phyloP scores from a whole-genome alignment of 768 basidiomycete species.

The Boletellus ananiceps region DNA sequence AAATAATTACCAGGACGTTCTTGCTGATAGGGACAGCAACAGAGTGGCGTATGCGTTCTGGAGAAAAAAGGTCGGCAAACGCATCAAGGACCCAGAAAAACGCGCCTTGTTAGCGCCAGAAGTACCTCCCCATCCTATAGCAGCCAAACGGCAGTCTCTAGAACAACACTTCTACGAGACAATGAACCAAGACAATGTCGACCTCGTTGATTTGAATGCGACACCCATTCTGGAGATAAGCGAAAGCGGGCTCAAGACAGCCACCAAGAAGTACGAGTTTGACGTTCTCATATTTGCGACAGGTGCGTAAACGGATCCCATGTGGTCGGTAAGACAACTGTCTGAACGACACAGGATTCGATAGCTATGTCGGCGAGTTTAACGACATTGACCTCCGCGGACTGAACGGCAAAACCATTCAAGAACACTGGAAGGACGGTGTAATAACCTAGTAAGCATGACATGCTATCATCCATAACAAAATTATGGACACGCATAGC shows the following conservation, averaged over 20 bases:
- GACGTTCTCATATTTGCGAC: constrained; percentile 18
- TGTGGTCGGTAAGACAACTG: neutral
- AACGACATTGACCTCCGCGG: constrained; percentile 11
- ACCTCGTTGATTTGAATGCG: constrained; percentile 8
- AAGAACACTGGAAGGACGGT: constrained; percentile 13
- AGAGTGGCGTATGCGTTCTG: constrained; percentile 7
- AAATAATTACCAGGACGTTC: constrained; percentile 4
- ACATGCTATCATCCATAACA: neutral
- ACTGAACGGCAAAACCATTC: constrained; percentile 7
- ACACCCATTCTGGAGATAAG: constrained; percentile 9
- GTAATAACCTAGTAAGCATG: constrained; percentile 13
- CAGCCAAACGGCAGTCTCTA: constrained; percentile 2
- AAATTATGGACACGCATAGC: neutral
- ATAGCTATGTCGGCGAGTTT: constrained; percentile 4
- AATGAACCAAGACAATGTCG: constrained; percentile 16
- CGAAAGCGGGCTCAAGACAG: constrained; percentile 7
- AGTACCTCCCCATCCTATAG: constrained; percentile 10
- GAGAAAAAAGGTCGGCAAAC: constrained; percentile 13
- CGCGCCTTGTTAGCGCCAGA: constrained; percentile 12
- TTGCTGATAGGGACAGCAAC: neutral
- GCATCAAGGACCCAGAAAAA: constrained; percentile 10
- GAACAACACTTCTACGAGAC: constrained; percentile 13
- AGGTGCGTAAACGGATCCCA: neutral
- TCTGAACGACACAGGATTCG: constrained; percentile 7
- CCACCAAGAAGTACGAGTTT: constrained; percentile 3